Percentiles rank a stretch among this genome's conserved stretches.
Conservation (phyloP, 2,329 filamentous ascomycete species). For the Cladorrhinum sp. region DNA sequence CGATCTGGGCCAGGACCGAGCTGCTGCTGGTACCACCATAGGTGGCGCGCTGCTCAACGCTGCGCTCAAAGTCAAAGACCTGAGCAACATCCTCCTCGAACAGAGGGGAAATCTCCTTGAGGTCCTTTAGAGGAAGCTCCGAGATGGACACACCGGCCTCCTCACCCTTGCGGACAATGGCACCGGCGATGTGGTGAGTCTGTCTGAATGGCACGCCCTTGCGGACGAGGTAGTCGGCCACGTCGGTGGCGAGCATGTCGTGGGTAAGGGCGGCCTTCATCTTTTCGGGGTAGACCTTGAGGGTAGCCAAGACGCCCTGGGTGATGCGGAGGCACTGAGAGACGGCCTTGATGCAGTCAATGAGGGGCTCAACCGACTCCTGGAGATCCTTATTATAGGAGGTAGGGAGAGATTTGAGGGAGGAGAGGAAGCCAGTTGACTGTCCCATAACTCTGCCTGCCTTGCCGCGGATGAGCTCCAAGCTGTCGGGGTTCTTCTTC, state of each 20-base stretch:
- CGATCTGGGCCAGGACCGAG: slow-evolving; percentile 23
- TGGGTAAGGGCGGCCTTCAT: slow-evolving; percentile 78
- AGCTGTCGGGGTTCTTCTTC: slow-evolving; percentile 77
- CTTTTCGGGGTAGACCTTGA: slow-evolving; percentile 66
- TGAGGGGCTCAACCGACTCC: slow-evolving; percentile 80
- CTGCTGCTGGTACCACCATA: slow-evolving; percentile 73
- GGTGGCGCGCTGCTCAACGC: slow-evolving; percentile 74
- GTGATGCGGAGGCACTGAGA: slow-evolving; percentile 79
- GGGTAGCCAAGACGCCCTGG: slow-evolving; percentile 72
- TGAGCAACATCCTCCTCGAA: slow-evolving; percentile 69
- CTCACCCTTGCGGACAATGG: slow-evolving; percentile 71
- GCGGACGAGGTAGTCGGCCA: slow-evolving; percentile 65
- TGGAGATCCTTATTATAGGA: slow-evolving; percentile 94
- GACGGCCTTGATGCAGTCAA: slow-evolving; percentile 79
- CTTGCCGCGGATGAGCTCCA: slow-evolving; percentile 72
- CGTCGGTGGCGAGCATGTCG: slow-evolving; percentile 76
- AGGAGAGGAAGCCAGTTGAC: slow-evolving; percentile 67
- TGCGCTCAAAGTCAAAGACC: slow-evolving; percentile 77
- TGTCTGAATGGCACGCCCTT: slow-evolving; percentile 78
- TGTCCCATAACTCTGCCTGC: slow-evolving; percentile 68
- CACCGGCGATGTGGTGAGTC: slow-evolving; percentile 77
- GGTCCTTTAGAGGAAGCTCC: slow-evolving; percentile 62
- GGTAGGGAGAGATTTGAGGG: slow-evolving; percentile 66
- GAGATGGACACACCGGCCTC: slow-evolving; percentile 66
- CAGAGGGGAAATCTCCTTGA: slow-evolving; percentile 64